A percentile compares a stretch with the other conserved stretches of the same genome.
These are phyloP conservation scores for Amanita phalloides DNA, from an alignment of 768 basidiomycete genomes.

Conservation along the genomic window DNA sequence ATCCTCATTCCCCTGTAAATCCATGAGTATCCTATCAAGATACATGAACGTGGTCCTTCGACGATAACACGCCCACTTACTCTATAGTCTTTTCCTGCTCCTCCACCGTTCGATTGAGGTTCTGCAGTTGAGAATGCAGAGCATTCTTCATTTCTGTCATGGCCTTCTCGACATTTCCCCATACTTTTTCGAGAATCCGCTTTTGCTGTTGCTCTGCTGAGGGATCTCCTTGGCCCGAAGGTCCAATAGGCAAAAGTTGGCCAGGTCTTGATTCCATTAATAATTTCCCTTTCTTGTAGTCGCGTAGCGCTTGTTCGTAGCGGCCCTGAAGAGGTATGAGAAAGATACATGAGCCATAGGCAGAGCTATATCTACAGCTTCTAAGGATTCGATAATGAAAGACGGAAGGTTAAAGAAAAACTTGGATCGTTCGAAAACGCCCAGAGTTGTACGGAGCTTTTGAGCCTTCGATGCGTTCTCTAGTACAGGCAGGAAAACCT, in stretches of 20 bases:
- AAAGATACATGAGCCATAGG: background rate
- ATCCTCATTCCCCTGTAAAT: constrained; percentile 79
- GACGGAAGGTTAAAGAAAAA: constrained; percentile 99
- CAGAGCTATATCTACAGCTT: constrained; percentile 50
- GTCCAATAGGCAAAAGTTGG: constrained; percentile 64
- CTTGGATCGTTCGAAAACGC: constrained; percentile 92
- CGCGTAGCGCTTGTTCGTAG: constrained; percentile 87
- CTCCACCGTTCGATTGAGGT: constrained; percentile 70
- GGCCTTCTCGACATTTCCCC: constrained; percentile 89
- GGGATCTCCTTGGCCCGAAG: constrained; percentile 33
- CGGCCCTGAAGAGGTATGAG: constrained; percentile 48
- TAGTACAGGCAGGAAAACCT: constrained; percentile 91
- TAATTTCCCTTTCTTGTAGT: constrained; percentile 95
- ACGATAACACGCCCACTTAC: constrained; percentile 31
- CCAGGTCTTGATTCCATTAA: constrained; percentile 84
- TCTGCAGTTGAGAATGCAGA: constrained; percentile 70
- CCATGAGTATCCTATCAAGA: constrained; percentile 64
- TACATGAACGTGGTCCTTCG: constrained; percentile 2
- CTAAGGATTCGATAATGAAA: constrained; percentile 78
- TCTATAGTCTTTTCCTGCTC: constrained; percentile 97
- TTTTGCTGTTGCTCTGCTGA: constrained; percentile 70
- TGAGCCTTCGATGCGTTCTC: constrained; percentile 94
- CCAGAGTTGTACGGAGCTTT: constrained; percentile 83
- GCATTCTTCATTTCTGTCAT: constrained; percentile 84
- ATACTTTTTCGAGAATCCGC: constrained; percentile 91